A percentile compares a stretch with the other conserved stretches of the same genome.
Evolutionary conservation across 192 early-diverging fungal genomes (phyloP).

Genomic region (Podila epicladia): DNA sequence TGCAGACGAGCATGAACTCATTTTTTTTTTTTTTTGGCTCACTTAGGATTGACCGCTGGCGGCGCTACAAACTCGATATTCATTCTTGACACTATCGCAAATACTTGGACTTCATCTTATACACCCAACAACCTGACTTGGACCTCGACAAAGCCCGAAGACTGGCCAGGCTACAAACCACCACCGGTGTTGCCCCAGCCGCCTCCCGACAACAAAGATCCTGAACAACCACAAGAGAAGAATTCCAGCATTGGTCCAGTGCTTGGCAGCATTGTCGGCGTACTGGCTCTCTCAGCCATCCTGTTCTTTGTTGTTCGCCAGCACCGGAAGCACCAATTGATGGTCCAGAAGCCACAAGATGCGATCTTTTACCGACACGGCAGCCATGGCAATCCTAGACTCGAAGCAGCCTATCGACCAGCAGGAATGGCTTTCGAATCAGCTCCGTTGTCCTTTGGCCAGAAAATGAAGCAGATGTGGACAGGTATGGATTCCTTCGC

Average conservation of each 20-base stretch:
- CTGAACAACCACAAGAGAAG: not conserved
- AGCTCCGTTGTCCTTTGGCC: constrained; percentile 13
- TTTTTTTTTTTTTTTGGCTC: not conserved
- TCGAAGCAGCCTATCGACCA: constrained; percentile 23
- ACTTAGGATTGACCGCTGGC: constrained; percentile 35
- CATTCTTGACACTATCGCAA: constrained; percentile 30
- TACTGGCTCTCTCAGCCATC: constrained; percentile 9
- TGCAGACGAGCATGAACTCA: not conserved
- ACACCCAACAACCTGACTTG: constrained; percentile 21
- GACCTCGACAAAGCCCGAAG: constrained; percentile 43
- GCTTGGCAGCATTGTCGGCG: constrained; percentile 20
- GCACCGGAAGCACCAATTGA: not conserved
- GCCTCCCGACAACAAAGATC: constrained; percentile 3
- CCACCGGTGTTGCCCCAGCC: constrained; percentile 13
- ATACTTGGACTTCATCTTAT: constrained; percentile 43
- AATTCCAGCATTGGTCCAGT: constrained; percentile 10
- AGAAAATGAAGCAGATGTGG: constrained; percentile 27
- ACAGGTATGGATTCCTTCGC: not conserved
- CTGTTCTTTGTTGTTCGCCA: constrained; percentile 8
- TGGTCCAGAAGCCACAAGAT: not conserved
- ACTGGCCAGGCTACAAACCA: constrained; percentile 52
- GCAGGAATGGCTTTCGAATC: constrained; percentile 38
- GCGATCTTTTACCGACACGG: constrained; percentile 3
- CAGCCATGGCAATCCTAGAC: not conserved
- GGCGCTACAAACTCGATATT: constrained; percentile 40